Percentiles rank a stretch among this genome's conserved stretches.
phyloP scores from a whole-genome alignment of 176 grass and related monocot species.

The Chloris gayana region DNA sequence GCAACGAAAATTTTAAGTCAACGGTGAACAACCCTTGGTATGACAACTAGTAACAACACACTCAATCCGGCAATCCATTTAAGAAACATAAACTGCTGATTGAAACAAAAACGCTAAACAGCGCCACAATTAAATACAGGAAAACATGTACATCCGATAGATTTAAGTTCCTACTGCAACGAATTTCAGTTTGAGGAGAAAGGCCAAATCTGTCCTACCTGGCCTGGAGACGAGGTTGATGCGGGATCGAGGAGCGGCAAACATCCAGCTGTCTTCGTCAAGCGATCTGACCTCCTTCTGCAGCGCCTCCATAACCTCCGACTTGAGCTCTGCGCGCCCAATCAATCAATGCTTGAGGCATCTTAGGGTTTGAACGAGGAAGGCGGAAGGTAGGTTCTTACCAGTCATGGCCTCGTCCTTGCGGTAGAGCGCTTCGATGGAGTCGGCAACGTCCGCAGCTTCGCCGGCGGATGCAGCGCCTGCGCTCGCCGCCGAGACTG shows the following conservation, averaged over 20 bases:
- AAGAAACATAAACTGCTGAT: background rate
- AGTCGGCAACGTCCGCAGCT: conserved; percentile 42
- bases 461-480: conserved; percentile 33
- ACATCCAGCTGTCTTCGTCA: conserved; percentile 92
- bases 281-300: conserved; percentile 85
- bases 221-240: conserved; percentile 73
- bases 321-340: conserved; percentile 58
- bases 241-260: conserved; percentile 75
- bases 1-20: conserved; percentile 11
- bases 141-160: background rate
- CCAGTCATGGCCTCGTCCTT: conserved; percentile 77
- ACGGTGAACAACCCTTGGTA: background rate
- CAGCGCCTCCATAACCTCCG: conserved; percentile 79
- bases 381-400: conserved; percentile 3
- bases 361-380: conserved; percentile 9
- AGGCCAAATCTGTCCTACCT: conserved; percentile 41
- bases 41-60: background rate
- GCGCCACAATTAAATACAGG: background rate
- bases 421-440: conserved; percentile 67
- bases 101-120: background rate
- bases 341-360: background rate
- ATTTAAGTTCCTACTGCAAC: background rate
- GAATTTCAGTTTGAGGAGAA: background rate
- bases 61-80: background rate
- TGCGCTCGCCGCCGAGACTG: conserved; percentile 73